Percentiles rank a stretch among this genome's conserved stretches.
These are phyloP conservation scores for Elongisporangium anandrum DNA, from an alignment of 352 stramenopile genomes.

Conservation along the genomic window DNA sequence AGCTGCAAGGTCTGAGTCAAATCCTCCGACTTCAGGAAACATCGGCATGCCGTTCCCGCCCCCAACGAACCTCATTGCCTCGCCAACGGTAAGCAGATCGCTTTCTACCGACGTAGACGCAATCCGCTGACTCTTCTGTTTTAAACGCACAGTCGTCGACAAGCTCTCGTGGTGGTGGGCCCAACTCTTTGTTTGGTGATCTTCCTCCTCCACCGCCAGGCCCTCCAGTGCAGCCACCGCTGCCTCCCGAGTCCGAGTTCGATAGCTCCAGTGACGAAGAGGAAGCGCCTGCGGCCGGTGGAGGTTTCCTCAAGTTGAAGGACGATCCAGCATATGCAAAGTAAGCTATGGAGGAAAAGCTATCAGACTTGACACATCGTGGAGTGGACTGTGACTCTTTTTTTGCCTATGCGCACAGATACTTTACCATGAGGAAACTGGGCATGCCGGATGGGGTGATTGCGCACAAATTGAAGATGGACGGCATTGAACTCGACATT, in stretches of 20 bases:
- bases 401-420: constrained; percentile 33
- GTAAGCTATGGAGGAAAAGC: constrained; percentile 17
- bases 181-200: constrained; percentile 52
- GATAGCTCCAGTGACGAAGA: constrained; percentile 64
- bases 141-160: constrained; percentile 19
- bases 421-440: constrained; percentile 84
- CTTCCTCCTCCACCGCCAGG: constrained; percentile 35
- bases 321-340: constrained; percentile 76
- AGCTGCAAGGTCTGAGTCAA: constrained; percentile 7
- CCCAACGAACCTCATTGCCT: constrained; percentile 5
- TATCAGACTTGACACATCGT: neutral
- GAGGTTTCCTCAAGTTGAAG: constrained; percentile 68
- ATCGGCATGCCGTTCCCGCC: constrained; percentile 51
- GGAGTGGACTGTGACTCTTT: neutral
- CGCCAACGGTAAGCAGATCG: neutral
- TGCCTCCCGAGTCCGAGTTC: constrained; percentile 29
- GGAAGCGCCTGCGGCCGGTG: constrained; percentile 16
- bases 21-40: constrained; percentile 25
- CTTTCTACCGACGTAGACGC: neutral
- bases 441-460: constrained; percentile 76
- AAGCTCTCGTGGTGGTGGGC: constrained; percentile 29
- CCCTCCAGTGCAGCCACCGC: constrained; percentile 19
- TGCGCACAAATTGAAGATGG: constrained; percentile 78
- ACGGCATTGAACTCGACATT: constrained; percentile 68
- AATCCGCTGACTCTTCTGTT: neutral